A percentile compares a stretch with the other conserved stretches of the same genome.
Conservation (phyloP, 2,329 filamentous ascomycete genomes). For the Alternaria panax region DNA sequence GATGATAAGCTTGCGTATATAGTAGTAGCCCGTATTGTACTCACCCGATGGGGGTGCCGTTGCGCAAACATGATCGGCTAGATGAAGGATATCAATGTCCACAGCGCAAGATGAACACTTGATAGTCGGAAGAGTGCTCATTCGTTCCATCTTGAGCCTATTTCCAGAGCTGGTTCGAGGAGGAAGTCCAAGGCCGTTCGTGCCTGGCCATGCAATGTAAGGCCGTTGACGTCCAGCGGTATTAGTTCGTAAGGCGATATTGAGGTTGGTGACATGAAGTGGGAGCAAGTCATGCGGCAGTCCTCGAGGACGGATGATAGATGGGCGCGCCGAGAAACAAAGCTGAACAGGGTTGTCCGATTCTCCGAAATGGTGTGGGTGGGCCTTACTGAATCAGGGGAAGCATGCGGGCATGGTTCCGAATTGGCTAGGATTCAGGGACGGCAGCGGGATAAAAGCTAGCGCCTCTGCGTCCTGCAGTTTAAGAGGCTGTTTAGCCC, state of each 20-base stretch:
- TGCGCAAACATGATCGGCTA: slow-evolving; percentile 84
- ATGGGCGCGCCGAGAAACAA: slow-evolving; percentile 29
- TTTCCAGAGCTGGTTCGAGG: slow-evolving; percentile 12
- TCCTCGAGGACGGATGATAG: slow-evolving; percentile 31
- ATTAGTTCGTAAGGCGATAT: slow-evolving; percentile 25
- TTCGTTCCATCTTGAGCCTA: slow-evolving; percentile 37
- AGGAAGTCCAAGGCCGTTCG: slow-evolving; percentile 10
- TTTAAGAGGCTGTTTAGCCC: slow-evolving; percentile 40
- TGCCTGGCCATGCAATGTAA: slow-evolving; percentile 11
- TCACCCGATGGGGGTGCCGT: slow-evolving; percentile 52
- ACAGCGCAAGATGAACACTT: slow-evolving; percentile 51
- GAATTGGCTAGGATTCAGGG: slow-evolving; percentile 44
- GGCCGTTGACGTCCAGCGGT: slow-evolving; percentile 25
- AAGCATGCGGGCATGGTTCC: slow-evolving; percentile 41
- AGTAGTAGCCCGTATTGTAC: slow-evolving; percentile 39
- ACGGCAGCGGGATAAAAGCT: slow-evolving; percentile 42
- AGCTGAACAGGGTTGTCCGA: slow-evolving; percentile 40
- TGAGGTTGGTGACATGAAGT: slow-evolving; percentile 34
- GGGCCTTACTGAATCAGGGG: slow-evolving; percentile 42
- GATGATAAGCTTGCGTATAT: slow-evolving; percentile 10
- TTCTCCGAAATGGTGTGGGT: slow-evolving; percentile 33
- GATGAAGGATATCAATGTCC: slow-evolving; percentile 81
- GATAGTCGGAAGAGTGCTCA: slow-evolving; percentile 48
- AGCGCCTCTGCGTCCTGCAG: slow-evolving; percentile 33
- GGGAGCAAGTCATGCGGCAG: slow-evolving; percentile 23